Evolutionary conservation across 2,329 filamentous ascomycete genomes (phyloP).

Genomic region (Claviceps lovelessii): DNA sequence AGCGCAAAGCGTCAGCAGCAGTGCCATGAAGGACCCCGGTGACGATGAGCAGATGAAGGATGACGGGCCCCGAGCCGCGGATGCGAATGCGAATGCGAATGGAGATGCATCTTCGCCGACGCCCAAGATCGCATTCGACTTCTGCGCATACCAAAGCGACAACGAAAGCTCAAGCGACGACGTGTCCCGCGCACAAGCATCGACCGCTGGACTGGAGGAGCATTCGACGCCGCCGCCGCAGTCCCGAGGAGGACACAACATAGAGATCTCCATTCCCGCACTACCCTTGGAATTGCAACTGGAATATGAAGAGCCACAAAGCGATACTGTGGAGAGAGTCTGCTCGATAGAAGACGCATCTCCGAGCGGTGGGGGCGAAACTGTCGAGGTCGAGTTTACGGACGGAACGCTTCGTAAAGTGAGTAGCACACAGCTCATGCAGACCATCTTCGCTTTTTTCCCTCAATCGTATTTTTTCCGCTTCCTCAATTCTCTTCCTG

Average conservation of each 20-base stretch:
- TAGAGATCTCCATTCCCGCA: constrained; percentile 20
- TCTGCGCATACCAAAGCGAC: neutral
- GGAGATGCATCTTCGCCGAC: neutral
- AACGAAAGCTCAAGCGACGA: constrained; percentile 1
- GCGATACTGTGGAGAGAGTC: constrained; percentile 25
- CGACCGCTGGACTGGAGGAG: neutral
- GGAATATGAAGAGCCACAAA: constrained; percentile 19
- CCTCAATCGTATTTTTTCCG: neutral
- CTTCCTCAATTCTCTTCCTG: neutral
- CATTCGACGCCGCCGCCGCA: neutral
- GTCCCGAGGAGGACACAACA: neutral
- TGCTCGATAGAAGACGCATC: constrained; percentile 16
- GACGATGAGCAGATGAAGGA: constrained; percentile 9
- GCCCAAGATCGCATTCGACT: constrained; percentile 8
- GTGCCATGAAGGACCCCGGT: neutral
- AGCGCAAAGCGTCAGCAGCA: neutral
- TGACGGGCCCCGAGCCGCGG: neutral
- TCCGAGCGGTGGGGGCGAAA: constrained; percentile 10
- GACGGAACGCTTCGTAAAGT: constrained; percentile 32
- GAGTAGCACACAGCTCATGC: constrained; percentile 4
- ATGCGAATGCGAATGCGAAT: neutral
- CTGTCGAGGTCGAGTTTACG: constrained; percentile 29
- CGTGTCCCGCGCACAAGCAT: neutral
- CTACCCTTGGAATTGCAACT: constrained; percentile 13
- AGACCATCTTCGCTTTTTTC: neutral